A percentile compares a stretch with the other conserved stretches of the same genome.
Evolutionary conservation across 1,139 yeast genomes (phyloP).

Genomic region (Nakaseomyces sp.): DNA sequence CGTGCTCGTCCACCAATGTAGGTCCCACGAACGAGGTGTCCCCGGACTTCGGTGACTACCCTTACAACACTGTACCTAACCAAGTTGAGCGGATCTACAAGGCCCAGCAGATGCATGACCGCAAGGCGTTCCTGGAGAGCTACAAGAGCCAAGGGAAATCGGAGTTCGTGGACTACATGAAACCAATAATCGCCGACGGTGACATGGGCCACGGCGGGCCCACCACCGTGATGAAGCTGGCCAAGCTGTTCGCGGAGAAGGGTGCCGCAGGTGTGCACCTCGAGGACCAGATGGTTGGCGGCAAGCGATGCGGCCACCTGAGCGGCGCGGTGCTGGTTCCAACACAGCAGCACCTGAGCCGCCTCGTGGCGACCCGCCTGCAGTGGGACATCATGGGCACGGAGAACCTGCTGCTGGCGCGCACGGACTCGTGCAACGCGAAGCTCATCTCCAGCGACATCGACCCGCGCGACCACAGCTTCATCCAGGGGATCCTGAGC

Average conservation of each 20-base stretch:
- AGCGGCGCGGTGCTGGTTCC: slow-evolving; percentile 60
- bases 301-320: slow-evolving; percentile 57
- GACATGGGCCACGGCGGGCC: slow-evolving; percentile 66
- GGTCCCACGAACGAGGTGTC: slow-evolving; percentile 53
- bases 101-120: slow-evolving; percentile 52
- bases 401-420: slow-evolving; percentile 49
- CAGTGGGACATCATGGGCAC: slow-evolving; percentile 61
- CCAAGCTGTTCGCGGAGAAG: slow-evolving; percentile 54
- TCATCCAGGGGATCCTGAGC: slow-evolving; percentile 40
- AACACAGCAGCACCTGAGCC: slow-evolving; percentile 46
- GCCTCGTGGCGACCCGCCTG: slow-evolving; percentile 51
- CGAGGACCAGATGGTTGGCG: slow-evolving; percentile 59
- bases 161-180: slow-evolving; percentile 39
- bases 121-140: slow-evolving; percentile 40
- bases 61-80: slow-evolving; percentile 59
- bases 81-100: slow-evolving; percentile 53
- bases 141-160: slow-evolving; percentile 17
- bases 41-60: slow-evolving; percentile 57
- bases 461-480: slow-evolving; percentile 50
- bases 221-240: slow-evolving; percentile 54
- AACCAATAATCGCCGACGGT: slow-evolving; percentile 60
- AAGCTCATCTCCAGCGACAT: slow-evolving; percentile 45
- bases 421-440: slow-evolving; percentile 54
- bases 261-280: slow-evolving; percentile 61
- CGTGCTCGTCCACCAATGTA: slow-evolving; percentile 42